Evolutionary conservation across 2,329 filamentous ascomycete species (phyloP).

Genomic region (Dactylellina leptospora): DNA sequence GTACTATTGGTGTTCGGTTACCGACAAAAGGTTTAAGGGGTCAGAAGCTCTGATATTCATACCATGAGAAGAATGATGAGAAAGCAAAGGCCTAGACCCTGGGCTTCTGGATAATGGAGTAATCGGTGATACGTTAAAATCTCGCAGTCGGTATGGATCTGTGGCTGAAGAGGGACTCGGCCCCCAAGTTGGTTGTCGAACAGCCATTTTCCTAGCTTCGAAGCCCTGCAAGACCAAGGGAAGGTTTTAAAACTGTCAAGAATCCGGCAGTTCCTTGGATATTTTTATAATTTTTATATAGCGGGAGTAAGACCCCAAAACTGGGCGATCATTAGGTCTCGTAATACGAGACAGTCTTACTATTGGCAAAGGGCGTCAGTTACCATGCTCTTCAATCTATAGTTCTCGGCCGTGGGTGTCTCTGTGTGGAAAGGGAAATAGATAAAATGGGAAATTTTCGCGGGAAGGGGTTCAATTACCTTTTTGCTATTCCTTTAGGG

Average conservation of each 20-base stretch:
- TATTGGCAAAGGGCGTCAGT: conserved; percentile 1
- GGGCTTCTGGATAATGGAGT: conserved; percentile 45
- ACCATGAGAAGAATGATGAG: conserved; percentile 47
- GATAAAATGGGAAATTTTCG: conserved; percentile 13
- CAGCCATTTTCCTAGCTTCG: conserved; percentile 33
- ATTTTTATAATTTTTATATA: conserved; percentile 29
- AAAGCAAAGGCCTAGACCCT: conserved; percentile 32
- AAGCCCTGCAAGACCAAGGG: conserved; percentile 3
- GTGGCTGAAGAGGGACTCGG: conserved; percentile 53
- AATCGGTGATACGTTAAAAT: conserved; percentile 38
- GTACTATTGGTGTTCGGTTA: too few species aligned
- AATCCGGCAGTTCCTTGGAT: conserved; percentile 41
- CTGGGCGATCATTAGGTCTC: conserved; percentile 41
- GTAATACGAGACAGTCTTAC: conserved; percentile 53
- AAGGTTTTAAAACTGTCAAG: conserved; percentile 5
- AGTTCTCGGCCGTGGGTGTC: not conserved
- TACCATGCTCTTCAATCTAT: not conserved
- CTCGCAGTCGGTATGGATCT: conserved; percentile 34
- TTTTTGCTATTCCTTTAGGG: not conserved
- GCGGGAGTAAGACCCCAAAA: conserved; percentile 49
- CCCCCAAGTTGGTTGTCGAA: conserved; percentile 46
- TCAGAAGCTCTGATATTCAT: conserved; percentile 19
- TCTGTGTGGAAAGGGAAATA: not conserved
- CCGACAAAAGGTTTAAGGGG: not conserved
- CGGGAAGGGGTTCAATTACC: conserved; percentile 20